Percentiles rank a stretch among this genome's conserved stretches.
Evolutionary conservation across 1,139 yeast species (phyloP).

Genomic region (Blastobotrys capitulatus): DNA sequence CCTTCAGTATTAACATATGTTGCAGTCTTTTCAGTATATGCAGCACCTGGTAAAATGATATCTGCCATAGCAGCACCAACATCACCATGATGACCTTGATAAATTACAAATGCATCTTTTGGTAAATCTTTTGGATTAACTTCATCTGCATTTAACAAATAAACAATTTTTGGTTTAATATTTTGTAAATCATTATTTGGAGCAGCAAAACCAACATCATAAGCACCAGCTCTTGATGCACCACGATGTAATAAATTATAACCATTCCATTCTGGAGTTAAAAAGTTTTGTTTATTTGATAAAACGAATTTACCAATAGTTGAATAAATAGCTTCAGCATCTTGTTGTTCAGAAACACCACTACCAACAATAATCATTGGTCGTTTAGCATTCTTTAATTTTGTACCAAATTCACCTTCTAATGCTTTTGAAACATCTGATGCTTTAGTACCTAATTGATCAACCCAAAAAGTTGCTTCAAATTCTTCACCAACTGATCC

Average conservation of each 20-base stretch:
- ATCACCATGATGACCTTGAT: constrained; percentile 94
- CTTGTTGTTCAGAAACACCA: constrained; percentile 66
- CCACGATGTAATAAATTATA: constrained; percentile 77
- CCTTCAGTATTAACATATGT: constrained; percentile 93
- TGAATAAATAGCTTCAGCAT: constrained; percentile 58
- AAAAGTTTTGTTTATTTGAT: constrained; percentile 51
- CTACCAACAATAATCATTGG: constrained; percentile 84
- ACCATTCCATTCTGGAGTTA: constrained; percentile 77
- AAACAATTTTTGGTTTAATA: constrained; percentile 67
- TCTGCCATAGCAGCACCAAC: constrained; percentile 85
- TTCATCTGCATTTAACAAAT: constrained; percentile 84
- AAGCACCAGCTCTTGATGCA: constrained; percentile 82
- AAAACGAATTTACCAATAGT: constrained; percentile 59
- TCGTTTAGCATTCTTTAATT: constrained; percentile 58
- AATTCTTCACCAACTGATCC: constrained; percentile 72
- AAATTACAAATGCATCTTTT: constrained; percentile 79
- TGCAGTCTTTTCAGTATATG: constrained; percentile 83
- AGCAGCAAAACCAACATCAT: constrained; percentile 74
- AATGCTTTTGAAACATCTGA: constrained; percentile 57
- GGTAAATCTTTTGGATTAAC: constrained; percentile 65
- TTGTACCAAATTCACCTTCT: constrained; percentile 63
- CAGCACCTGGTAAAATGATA: constrained; percentile 81
- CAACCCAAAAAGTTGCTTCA: constrained; percentile 67
- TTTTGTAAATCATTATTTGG: constrained; percentile 44
- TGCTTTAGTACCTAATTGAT: constrained; percentile 59